These are phyloP conservation scores for Lactarius deliciosus DNA, from an alignment of 768 basidiomycete genomes.

Conservation along the genomic window DNA sequence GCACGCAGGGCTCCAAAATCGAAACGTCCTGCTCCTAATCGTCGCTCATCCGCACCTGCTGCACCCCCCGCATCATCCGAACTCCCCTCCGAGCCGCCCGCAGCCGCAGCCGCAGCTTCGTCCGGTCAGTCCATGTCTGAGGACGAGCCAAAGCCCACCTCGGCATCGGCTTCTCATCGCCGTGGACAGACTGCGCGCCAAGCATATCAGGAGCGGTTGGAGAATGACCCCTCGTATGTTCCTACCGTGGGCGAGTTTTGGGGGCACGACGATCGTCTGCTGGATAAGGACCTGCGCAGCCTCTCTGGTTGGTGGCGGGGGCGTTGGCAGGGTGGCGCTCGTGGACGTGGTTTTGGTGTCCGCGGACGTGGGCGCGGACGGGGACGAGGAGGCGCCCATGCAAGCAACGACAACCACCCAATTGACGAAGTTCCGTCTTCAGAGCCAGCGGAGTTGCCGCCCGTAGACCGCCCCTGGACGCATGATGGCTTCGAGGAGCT, in stretches of 20 bases:
- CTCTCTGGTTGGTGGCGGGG: conserved; percentile 89
- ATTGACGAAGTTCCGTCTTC: conserved; percentile 31
- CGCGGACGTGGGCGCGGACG: conserved; percentile 50
- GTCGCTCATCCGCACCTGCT: conserved; percentile 34
- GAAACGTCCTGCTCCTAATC: conserved; percentile 38
- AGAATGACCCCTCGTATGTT: conserved; percentile 83
- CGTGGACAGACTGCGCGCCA: conserved; percentile 70
- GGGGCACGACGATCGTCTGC: conserved; percentile 89
- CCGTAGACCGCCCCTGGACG: conserved; percentile 71
- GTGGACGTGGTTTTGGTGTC: conserved; percentile 56
- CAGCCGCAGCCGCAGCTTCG: conserved; percentile 33
- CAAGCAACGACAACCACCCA: conserved; percentile 26
- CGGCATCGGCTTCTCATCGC: conserved; percentile 37
- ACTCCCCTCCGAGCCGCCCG: conserved; percentile 34
- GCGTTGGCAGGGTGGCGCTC: conserved; percentile 67
- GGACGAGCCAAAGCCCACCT: conserved; percentile 39
- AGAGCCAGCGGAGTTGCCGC: conserved; percentile 44
- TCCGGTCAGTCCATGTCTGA: conserved; percentile 32
- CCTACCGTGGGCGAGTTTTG: conserved; percentile 92
- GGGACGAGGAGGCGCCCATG: conserved; percentile 20
- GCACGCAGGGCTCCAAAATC: conserved; percentile 33
- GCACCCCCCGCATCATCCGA: conserved; percentile 29
- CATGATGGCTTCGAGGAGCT: conserved; percentile 91
- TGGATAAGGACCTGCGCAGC: conserved; percentile 79
- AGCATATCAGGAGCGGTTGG: conserved; percentile 80